phyloP scores from a whole-genome alignment of 768 basidiomycete genomes.

The Galerina sulciceps region DNA sequence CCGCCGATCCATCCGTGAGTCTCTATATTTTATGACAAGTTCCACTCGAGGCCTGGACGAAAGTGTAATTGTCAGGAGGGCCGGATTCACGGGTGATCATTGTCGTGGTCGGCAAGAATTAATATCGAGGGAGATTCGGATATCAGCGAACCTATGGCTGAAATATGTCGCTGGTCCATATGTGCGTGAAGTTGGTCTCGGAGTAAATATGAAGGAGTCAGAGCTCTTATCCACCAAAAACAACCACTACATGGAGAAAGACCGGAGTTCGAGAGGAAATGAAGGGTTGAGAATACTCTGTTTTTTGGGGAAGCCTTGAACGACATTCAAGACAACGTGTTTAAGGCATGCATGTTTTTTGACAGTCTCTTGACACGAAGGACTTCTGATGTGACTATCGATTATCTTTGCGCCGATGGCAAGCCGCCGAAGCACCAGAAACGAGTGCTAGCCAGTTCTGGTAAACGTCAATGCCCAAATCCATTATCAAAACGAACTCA shows the following conservation, averaged over 20 bases:
- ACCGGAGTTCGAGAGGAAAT: neutral
- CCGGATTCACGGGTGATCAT: neutral
- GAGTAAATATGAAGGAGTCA: neutral
- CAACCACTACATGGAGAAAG: neutral
- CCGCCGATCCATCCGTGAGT: conserved; percentile 2
- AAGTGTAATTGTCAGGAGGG: neutral
- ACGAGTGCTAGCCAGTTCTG: no score
- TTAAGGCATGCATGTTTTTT: neutral
- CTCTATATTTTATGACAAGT: neutral
- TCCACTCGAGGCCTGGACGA: neutral
- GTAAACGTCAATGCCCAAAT: no score
- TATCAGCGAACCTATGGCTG: neutral
- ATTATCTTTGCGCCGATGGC: neutral
- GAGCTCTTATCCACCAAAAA: neutral
- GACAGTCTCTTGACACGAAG: neutral
- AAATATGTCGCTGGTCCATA: no score
- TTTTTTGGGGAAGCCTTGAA: neutral
- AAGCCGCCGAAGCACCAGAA: no score
- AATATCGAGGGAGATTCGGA: neutral
- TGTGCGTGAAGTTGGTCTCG: neutral
- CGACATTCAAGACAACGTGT: neutral
- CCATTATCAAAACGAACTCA: no score
- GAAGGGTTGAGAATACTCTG: neutral
- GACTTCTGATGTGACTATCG: neutral
- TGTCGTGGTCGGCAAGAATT: neutral